Evolutionary conservation across 805 yeast species (phyloP), one percentile per base, ranked within the genome.

Genomic region (Ogataea trehalophila): DNA sequence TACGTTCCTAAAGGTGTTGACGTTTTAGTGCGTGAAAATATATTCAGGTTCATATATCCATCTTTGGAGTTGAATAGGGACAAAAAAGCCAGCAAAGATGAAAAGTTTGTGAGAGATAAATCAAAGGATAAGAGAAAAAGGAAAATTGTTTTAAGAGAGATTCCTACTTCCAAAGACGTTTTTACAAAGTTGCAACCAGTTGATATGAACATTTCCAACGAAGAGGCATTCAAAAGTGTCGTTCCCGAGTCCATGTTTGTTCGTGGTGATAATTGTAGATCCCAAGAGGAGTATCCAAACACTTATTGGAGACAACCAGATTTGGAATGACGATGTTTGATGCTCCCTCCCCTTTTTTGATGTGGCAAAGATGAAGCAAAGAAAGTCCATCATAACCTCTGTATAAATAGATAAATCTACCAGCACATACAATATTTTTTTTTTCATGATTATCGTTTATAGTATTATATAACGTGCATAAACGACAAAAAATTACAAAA

Each of bases 1-100:
- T 77, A 74, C 72, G 73, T 81, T 4, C 88, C 88, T 0, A 60
- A 65, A 29, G 85, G 83, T 1, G 62, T 82, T 5, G 72, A 73
- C 2, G 75, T 81, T 0, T 68, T 79, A 33, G 68, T 82, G 1
- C 63, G 91, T 31, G 70, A 65, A 39, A 48, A 52, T 7, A 61
- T 67, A 14, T 53, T 58, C 39, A 52, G 50, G 4, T 67, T 49
- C 43, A 52, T 66, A 5, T 67, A 66, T 49, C 56, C 51, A 41
- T 51, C 54, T 1, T 53, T 48, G 33, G 52, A 47, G 17, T 11
- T 38, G 4, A 46, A 39, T 26, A 59, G 55, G 39, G 46, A 49
- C 6, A 40, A 53, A 3, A 59, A 22, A 6, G 26, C 41, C 8
- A n/a, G 58, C 13, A 50, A 53, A 9, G 34, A 35, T n/a, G 29